A percentile compares a stretch with the other conserved stretches of the same genome.
Conservation (phyloP, 2,329 filamentous ascomycete genomes). For the Pseudodiploospora longispora region DNA sequence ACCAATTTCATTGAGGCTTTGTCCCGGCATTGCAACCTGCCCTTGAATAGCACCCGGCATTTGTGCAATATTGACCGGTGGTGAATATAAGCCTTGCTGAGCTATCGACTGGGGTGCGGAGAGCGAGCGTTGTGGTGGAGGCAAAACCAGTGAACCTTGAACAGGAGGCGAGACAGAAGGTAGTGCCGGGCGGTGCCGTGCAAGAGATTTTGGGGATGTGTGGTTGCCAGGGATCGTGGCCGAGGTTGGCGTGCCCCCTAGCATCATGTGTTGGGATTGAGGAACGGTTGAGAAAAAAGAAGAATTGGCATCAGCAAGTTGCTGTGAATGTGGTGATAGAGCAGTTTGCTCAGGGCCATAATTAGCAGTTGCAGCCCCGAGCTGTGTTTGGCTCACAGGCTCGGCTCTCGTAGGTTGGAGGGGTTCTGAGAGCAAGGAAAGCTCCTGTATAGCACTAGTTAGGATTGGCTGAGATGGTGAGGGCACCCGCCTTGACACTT, state of each 20-base stretch:
- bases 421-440: slow-evolving; percentile 45
- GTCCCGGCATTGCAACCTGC: slow-evolving; percentile 62
- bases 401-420: slow-evolving; percentile 41
- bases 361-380: background rate
- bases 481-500: slow-evolving; percentile 13
- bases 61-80: slow-evolving; percentile 72
- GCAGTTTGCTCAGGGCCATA: background rate
- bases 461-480: slow-evolving; percentile 1
- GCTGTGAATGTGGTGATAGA: slow-evolving; percentile 26
- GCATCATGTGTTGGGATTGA: slow-evolving; percentile 3
- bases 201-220: slow-evolving; percentile 18
- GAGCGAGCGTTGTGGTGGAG: slow-evolving; percentile 67
- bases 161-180: slow-evolving; percentile 51
- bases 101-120: slow-evolving; percentile 75
- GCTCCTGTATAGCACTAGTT: slow-evolving; percentile 53
- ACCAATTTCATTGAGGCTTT: slow-evolving; percentile 66
- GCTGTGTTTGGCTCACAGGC: slow-evolving; percentile 15
- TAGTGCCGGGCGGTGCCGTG: slow-evolving; percentile 62
- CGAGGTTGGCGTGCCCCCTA: slow-evolving; percentile 15
- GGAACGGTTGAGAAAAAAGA: slow-evolving; percentile 44
- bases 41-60: slow-evolving; percentile 62
- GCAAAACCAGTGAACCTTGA: slow-evolving; percentile 62
- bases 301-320: slow-evolving; percentile 47
- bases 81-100: slow-evolving; percentile 63
- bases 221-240: background rate